Evolutionary conservation across 495 filamentous ascomycete species (phyloP), one percentile per base, ranked within the genome.

Genomic region (Penicillium pancosmium): DNA sequence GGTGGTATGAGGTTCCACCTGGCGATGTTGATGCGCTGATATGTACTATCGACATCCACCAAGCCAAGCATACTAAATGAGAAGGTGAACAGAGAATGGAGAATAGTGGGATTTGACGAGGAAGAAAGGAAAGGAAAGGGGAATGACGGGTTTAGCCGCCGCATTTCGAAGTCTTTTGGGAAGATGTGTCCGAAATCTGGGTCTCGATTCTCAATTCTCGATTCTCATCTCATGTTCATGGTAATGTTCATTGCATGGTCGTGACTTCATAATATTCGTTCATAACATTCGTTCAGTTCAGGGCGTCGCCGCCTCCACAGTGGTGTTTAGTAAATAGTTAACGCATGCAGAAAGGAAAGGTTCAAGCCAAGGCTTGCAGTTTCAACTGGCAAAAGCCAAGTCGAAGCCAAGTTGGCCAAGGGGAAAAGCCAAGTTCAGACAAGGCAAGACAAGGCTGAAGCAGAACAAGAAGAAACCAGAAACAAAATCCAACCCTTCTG

Each of bases 301-400:
- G 41, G 60, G 61, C 63, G 63, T 61, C 59, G 59, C 64, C 56
- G 64, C 64, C 61, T 62, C 52, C 43, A 27, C 56, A 60, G 25
- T 34, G 33, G 50, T 53, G 52, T 59, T 62, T 54, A 65, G 59
- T 46, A 38, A 54, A 36, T 9, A 52, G 11, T 21, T 48, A 54
- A 56, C 55, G 15, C 27, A 40, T 51, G 23, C 43, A 25, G 46
- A 46, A 38, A n/a, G 35, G 49, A 33, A 46, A 18, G 16, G 41
- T 40, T 0, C 36, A n/a, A 41, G 9, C 41, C 33, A 64, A 48
- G 15, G 43, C 16, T 50, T 16, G 36, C 12, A 13, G 2, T 12
- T 13, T 6, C 16, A 44, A 59, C 52, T 54, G 54, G 55, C 54
- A 12, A 9, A n/a, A n/a, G 36, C 36, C 36, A 38, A 38, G 36